Conservation (phyloP, 2,329 filamentous ascomycete species). For the Endothia cerciana region DNA sequence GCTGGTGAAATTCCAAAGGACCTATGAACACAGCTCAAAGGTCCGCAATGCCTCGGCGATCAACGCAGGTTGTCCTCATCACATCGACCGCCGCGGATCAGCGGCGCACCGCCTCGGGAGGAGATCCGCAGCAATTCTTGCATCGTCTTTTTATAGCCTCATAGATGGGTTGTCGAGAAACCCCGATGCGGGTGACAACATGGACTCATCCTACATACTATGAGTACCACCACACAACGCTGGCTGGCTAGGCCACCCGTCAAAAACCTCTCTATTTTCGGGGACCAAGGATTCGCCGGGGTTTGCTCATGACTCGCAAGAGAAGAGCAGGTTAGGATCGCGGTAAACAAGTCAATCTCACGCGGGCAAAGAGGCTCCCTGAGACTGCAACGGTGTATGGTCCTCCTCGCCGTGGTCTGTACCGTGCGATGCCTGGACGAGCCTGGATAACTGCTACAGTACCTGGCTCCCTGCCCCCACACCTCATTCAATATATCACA, state of each 20-base stretch:
- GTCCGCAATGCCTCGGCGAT: slow-evolving; percentile 9
- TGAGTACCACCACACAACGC: background rate
- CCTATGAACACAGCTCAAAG: background rate
- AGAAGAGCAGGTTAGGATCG: background rate
- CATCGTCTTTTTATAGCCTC: slow-evolving; percentile 20
- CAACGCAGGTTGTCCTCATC: background rate
- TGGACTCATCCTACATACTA: background rate
- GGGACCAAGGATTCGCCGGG: background rate
- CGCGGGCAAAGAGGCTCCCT: background rate
- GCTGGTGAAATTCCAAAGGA: background rate
- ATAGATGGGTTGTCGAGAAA: background rate
- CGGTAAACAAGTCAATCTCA: background rate
- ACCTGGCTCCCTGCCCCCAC: background rate
- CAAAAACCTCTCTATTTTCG: background rate
- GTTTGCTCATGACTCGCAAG: slow-evolving; percentile 7
- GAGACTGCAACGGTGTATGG: background rate
- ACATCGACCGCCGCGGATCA: slow-evolving; percentile 9
- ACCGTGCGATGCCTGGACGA: background rate
- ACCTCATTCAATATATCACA: background rate
- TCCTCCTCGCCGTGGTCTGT: background rate
- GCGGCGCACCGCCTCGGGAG: slow-evolving; percentile 1
- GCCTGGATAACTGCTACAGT: background rate
- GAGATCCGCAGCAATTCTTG: slow-evolving; percentile 25
- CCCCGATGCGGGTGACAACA: background rate
- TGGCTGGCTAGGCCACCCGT: background rate